Percentiles rank a stretch among this genome's conserved stretches.
Conservation (phyloP, 1,284 basidiomycete genomes). For the Polyporus tsugae region DNA sequence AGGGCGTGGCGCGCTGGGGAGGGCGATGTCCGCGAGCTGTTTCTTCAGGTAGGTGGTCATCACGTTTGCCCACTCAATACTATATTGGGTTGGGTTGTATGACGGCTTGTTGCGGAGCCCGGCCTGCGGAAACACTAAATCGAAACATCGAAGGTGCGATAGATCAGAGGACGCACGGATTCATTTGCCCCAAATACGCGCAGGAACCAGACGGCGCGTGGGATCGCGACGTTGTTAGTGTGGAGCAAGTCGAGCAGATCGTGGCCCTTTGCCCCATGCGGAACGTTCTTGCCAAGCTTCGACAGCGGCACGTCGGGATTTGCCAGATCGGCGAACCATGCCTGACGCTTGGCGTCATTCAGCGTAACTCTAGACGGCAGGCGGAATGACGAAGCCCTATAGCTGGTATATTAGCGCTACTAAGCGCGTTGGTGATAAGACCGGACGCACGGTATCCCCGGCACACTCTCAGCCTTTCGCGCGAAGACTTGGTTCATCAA, state of each 20-base stretch:
- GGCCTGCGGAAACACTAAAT: conserved; percentile 50
- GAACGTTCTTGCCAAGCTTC: conserved; percentile 90
- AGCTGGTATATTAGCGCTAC: conserved; percentile 1
- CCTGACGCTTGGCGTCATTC: conserved; percentile 87
- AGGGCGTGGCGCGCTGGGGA: conserved; percentile 80
- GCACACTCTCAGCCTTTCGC: conserved; percentile 63
- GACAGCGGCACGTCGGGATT: conserved; percentile 89
- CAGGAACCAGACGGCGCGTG: conserved; percentile 95
- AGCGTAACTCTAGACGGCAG: conserved; percentile 90
- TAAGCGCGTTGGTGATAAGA: conserved; percentile 8
- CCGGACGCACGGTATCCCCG: conserved; percentile 65
- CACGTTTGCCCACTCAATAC: conserved; percentile 89
- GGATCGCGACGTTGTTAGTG: conserved; percentile 81
- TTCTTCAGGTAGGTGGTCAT: conserved; percentile 91
- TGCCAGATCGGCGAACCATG: conserved; percentile 93
- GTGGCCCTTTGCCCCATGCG: conserved; percentile 92
- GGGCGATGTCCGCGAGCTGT: conserved; percentile 84
- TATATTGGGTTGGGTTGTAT: conserved; percentile 86
- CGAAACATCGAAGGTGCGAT: neutral
- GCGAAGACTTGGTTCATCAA: conserved; percentile 84
- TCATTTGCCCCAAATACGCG: conserved; percentile 96
- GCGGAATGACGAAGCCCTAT: conserved; percentile 79
- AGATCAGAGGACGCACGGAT: conserved; percentile 60
- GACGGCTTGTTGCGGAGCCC: conserved; percentile 76
- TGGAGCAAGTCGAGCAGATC: conserved; percentile 92